A percentile compares a stretch with the other conserved stretches of the same genome.
These are phyloP conservation scores for Alternaria sp. DNA, from an alignment of 2,329 filamentous ascomycete species.

Conservation along the genomic window DNA sequence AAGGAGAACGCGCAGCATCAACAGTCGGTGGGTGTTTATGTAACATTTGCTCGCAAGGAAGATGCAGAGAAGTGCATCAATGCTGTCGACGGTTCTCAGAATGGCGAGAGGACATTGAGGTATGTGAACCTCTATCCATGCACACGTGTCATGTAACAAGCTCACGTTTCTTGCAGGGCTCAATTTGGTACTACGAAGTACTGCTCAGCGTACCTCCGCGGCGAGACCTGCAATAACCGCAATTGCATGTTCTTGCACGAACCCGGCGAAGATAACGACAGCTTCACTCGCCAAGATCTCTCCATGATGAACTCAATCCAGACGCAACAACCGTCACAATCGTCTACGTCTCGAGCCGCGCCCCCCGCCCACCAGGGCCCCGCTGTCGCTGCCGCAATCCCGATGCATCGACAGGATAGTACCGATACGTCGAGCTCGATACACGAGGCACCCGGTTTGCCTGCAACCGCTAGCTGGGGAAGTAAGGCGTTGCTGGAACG, in stretches of 20 bases:
- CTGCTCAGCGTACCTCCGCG: slow-evolving; percentile 93
- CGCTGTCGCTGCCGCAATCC: slow-evolving; percentile 59
- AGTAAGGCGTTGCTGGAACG: slow-evolving; percentile 71
- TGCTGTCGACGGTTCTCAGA: slow-evolving; percentile 89
- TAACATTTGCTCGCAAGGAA: slow-evolving; percentile 92
- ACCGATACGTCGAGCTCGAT: slow-evolving; percentile 71
- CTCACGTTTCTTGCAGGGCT: slow-evolving; percentile 54
- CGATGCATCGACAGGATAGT: slow-evolving; percentile 77
- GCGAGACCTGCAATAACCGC: slow-evolving; percentile 92
- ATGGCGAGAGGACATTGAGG: slow-evolving; percentile 84
- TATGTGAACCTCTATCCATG: slow-evolving; percentile 50
- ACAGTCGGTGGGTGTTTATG: slow-evolving; percentile 93
- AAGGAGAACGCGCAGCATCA: slow-evolving; percentile 75
- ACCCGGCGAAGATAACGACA: slow-evolving; percentile 96
- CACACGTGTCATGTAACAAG: slow-evolving; percentile 6
- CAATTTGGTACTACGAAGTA: slow-evolving; percentile 95
- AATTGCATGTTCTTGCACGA: slow-evolving; percentile 99
- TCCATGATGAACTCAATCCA: slow-evolving; percentile 93
- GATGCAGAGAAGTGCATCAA: slow-evolving; percentile 90
- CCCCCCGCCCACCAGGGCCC: slow-evolving; percentile 58
- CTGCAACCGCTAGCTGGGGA: slow-evolving; percentile 93
- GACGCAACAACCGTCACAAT: slow-evolving; percentile 73
- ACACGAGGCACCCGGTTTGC: slow-evolving; percentile 82
- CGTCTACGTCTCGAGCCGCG: slow-evolving; percentile 58
- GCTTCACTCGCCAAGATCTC: slow-evolving; percentile 90